phyloP scores from a whole-genome alignment of 257 asterid species.

The Phtheirospermum japonicum region DNA sequence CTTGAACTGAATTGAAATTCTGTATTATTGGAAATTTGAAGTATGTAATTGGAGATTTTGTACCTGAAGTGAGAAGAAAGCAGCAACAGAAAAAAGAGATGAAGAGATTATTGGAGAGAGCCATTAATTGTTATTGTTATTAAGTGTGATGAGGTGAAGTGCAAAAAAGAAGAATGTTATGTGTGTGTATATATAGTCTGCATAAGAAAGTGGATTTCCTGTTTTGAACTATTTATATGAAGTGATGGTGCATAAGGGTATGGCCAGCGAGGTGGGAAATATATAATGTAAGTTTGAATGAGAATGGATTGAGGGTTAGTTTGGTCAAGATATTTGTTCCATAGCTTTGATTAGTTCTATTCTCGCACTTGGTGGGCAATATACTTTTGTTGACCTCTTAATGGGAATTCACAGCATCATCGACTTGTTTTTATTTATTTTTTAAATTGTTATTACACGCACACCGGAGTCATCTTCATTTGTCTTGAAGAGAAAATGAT shows the following conservation, averaged over 20 bases:
- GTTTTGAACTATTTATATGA: neutral
- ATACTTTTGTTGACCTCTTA: conserved; percentile 1
- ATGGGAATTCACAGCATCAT: neutral
- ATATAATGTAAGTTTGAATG: too few species aligned
- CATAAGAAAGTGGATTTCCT: too few species aligned
- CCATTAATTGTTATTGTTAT: neutral
- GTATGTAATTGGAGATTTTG: neutral
- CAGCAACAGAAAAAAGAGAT: conserved; percentile 33
- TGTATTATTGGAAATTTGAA: too few species aligned
- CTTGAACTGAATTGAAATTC: too few species aligned
- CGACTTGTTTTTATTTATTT: too few species aligned
- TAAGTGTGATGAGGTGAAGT: neutral
- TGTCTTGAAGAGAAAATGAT: too few species aligned
- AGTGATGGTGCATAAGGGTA: too few species aligned
- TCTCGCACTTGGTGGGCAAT: neutral
- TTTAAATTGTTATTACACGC: too few species aligned
- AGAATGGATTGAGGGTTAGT: too few species aligned
- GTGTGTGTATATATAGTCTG: neutral
- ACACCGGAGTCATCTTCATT: too few species aligned
- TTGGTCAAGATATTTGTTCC: neutral
- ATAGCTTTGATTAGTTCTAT: neutral
- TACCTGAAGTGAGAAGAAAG: conserved; percentile 50
- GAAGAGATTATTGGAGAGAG: conserved; percentile 19
- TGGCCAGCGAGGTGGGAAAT: too few species aligned
- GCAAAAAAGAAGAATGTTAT: neutral